A percentile compares a stretch with the other conserved stretches of the same genome.
Evolutionary conservation across 305 asterid genomes (phyloP).

Genomic region (Solanum hybrid): DNA sequence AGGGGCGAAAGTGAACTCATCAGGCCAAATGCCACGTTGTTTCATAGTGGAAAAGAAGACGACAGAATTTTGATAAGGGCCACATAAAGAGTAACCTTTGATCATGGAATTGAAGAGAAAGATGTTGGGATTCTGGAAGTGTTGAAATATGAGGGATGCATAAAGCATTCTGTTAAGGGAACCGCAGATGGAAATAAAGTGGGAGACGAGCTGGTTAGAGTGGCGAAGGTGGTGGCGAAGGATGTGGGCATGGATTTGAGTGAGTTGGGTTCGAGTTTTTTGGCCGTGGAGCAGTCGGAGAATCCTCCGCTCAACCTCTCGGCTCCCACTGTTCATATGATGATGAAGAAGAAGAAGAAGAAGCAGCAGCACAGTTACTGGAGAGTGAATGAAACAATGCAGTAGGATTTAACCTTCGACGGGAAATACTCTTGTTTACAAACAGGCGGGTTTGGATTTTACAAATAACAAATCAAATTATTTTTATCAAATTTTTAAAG

Average conservation of each 20-base stretch:
- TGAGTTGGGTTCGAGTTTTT: conserved; percentile 33
- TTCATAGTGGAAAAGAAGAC: conserved; percentile 29
- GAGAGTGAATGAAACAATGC: neutral
- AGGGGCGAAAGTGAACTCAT: conserved; percentile 54
- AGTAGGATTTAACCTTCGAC: neutral
- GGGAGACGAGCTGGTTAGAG: conserved; percentile 60
- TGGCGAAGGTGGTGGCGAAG: conserved; percentile 51
- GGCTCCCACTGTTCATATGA: conserved; percentile 17
- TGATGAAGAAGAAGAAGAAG: neutral
- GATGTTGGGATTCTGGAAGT: conserved; percentile 41
- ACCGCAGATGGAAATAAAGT: conserved; percentile 46
- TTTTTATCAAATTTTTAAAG: no score
- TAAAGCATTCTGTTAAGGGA: conserved; percentile 34
- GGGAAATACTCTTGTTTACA: neutral
- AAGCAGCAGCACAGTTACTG: no score
- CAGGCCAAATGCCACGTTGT: conserved; percentile 45
- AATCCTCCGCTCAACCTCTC: conserved; percentile 45
- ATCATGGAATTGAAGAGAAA: conserved; percentile 53
- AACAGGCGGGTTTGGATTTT: neutral
- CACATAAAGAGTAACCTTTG: conserved; percentile 42
- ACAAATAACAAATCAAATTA: no score
- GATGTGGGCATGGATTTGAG: conserved; percentile 51
- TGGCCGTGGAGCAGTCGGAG: conserved; percentile 62
- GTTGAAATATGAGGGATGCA: conserved; percentile 39
- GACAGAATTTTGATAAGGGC: conserved; percentile 36